A percentile compares a stretch with the other conserved stretches of the same genome.
Conservation (phyloP, 345 rosid genomes). For the Eucalyptus curtisii region DNA sequence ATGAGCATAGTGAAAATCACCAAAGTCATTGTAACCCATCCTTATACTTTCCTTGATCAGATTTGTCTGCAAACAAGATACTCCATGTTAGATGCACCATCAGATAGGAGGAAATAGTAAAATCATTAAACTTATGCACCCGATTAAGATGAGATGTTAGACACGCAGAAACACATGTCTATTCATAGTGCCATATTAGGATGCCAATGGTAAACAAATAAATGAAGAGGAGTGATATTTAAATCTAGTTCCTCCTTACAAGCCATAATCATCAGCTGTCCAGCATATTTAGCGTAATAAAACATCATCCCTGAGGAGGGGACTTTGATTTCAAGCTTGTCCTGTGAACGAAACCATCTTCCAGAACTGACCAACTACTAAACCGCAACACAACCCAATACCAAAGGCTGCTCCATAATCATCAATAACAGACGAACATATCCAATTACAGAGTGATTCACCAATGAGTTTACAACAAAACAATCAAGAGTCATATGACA, state of each 20-base stretch:
- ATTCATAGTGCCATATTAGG: neutral
- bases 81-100: neutral
- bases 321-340: neutral
- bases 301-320: neutral
- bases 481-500: neutral
- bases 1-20: conserved; percentile 85
- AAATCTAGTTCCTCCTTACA: neutral
- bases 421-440: neutral
- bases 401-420: neutral
- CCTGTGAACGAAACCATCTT: neutral
- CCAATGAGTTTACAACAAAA: neutral
- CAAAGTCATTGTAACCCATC: conserved; percentile 98
- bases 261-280: neutral
- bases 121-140: neutral
- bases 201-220: neutral
- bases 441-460: neutral
- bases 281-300: neutral
- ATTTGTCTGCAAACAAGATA: conserved; percentile 57
- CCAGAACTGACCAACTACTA: neutral
- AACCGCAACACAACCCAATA: neutral
- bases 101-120: neutral
- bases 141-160: neutral
- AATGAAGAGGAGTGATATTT: neutral
- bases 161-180: neutral
- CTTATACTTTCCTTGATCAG: conserved; percentile 94